phyloP scores from a whole-genome alignment of 208 protist genomes.

The Acanthamoeba culbertsoni region DNA sequence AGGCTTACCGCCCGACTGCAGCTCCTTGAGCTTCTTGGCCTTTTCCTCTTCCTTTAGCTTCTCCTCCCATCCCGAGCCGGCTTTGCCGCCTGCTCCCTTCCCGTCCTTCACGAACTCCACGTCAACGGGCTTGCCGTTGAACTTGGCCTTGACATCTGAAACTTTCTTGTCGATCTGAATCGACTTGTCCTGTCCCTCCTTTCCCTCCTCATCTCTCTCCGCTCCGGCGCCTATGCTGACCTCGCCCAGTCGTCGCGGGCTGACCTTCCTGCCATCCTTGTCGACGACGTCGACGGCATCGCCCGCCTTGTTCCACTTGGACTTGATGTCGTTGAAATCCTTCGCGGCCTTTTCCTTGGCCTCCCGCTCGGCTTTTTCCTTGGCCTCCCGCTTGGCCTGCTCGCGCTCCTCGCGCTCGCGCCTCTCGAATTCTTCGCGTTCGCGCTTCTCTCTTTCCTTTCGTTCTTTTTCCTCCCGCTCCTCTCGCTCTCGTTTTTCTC shows the following conservation, averaged over 20 bases:
- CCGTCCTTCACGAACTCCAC: neutral
- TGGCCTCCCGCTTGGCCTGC: neutral
- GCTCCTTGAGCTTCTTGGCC: neutral
- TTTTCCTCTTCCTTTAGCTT: neutral
- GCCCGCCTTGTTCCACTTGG: neutral
- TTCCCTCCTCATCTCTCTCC: neutral
- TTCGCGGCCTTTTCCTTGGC: neutral
- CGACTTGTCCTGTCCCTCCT: neutral
- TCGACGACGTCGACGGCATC: neutral
- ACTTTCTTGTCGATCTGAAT: neutral
- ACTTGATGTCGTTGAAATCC: neutral
- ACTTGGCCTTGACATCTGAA: neutral
- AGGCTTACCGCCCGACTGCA: neutral
- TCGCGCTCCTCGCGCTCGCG: neutral
- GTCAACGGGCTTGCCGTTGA: neutral
- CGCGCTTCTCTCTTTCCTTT: neutral
- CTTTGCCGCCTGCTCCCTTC: neutral
- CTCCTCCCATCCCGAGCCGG: neutral
- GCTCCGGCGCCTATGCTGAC: neutral
- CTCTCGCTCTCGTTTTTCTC: neutral
- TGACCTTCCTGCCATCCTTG: neutral
- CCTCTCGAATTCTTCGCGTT: neutral
- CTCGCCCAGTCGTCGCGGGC: neutral
- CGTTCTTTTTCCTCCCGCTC: neutral
- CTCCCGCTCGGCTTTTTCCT: neutral